These are phyloP conservation scores for Phyllosticta citriasiana DNA, from an alignment of 2,329 filamentous ascomycete genomes.

Conservation along the genomic window DNA sequence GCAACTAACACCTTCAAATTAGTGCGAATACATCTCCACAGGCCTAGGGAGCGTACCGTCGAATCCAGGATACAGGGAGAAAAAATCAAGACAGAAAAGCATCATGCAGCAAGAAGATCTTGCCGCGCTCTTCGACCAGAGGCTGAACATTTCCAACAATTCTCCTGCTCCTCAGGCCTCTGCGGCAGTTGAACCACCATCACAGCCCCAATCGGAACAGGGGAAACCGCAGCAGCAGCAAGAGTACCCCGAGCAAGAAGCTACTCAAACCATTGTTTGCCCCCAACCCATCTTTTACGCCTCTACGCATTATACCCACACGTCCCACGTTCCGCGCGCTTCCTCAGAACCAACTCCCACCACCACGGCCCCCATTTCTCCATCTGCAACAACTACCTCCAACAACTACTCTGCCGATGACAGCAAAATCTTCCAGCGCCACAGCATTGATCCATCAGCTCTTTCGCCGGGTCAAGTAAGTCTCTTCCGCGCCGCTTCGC, in stretches of 20 bases:
- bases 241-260: constrained; percentile 11
- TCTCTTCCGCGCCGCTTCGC: constrained; percentile 66
- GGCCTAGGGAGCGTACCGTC: constrained; percentile 25
- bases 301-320: constrained; percentile 77
- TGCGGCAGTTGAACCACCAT: constrained; percentile 5
- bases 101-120: constrained; percentile 68
- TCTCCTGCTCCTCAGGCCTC: constrained; percentile 11
- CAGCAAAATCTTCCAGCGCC: constrained; percentile 46
- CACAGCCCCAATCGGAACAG: constrained; percentile 7
- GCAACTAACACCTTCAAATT: constrained; percentile 17
- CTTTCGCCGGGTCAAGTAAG: constrained; percentile 67
- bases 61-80: constrained; percentile 18
- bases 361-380: constrained; percentile 11
- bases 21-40: constrained; percentile 34
- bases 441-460: constrained; percentile 59
- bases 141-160: constrained; percentile 32
- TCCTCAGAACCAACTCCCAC: constrained; percentile 9
- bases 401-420: constrained; percentile 15
- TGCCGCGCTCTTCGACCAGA: constrained; percentile 68
- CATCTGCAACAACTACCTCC: constrained; percentile 31
- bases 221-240: constrained; percentile 19
- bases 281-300: constrained; percentile 56
- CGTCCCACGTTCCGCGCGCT: constrained; percentile 47
- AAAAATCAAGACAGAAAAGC: constrained; percentile 34
- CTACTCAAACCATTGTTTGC: not conserved